phyloP scores from a whole-genome alignment of 139 green algal genomes.

The Chlorokybus atmophyticus region DNA sequence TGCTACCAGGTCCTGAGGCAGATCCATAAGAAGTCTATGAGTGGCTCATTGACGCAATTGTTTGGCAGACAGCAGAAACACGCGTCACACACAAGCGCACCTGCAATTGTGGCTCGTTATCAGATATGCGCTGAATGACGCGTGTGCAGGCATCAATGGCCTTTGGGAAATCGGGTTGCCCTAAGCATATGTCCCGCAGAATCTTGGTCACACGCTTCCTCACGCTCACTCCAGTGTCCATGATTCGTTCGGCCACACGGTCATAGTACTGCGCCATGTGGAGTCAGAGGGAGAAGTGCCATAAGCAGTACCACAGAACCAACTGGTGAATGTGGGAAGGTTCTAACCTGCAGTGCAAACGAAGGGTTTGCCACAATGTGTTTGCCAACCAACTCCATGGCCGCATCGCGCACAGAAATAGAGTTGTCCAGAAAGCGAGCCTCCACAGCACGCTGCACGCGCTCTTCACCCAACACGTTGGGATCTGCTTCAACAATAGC shows the following conservation, averaged over 20 bases:
- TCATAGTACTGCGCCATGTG: conserved; percentile 53
- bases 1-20: too few relatives aligned
- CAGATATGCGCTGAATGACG: conserved; percentile 14
- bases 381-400: conserved; percentile 61
- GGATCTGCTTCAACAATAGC: conserved; percentile 46
- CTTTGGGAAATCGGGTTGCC: conserved; percentile 23
- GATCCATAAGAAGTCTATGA: too few relatives aligned
- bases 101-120: conserved; percentile 23
- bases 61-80: too few relatives aligned
- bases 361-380: conserved; percentile 40
- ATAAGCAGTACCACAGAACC: too few relatives aligned
- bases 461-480: conserved; percentile 33
- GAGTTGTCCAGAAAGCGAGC: conserved; percentile 57
- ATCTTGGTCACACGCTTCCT: conserved; percentile 65
- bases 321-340: too few relatives aligned
- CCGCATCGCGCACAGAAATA: conserved; percentile 68
- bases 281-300: too few relatives aligned
- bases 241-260: conserved; percentile 33
- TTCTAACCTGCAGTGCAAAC: conserved; percentile 39
- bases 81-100: too few relatives aligned
- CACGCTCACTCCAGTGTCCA: conserved; percentile 59
- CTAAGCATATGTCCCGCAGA: conserved; percentile 54
- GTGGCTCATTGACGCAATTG: too few relatives aligned
- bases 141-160: conserved; percentile 14
- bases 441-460: conserved; percentile 43